Conservation (phyloP, 352 stramenopile genomes). For the Globisporangium ultimum region DNA sequence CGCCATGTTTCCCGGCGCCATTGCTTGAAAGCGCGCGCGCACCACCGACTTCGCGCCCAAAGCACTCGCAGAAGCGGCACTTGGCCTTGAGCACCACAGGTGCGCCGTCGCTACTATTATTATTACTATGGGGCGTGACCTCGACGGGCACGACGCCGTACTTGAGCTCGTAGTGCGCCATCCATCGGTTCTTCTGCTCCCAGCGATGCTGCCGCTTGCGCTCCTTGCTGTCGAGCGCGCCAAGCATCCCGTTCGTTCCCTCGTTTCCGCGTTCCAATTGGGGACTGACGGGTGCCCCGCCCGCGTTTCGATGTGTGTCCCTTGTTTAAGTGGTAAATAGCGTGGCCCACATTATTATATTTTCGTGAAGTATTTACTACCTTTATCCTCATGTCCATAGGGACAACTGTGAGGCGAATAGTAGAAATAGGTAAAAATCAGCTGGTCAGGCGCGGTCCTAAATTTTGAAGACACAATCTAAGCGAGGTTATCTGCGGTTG, state of each 20-base stretch:
- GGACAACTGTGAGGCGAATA: too few relatives aligned
- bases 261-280: not conserved
- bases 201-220: conserved; percentile 56
- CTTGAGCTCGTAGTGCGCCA: conserved; percentile 59
- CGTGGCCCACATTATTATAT: too few relatives aligned
- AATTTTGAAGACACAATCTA: too few relatives aligned
- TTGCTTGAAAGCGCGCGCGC: not conserved
- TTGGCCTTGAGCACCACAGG: conserved; percentile 46
- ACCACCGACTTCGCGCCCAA: conserved; percentile 30
- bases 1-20: not conserved
- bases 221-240: conserved; percentile 25
- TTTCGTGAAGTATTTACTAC: too few relatives aligned
- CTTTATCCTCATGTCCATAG: too few relatives aligned
- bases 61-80: conserved; percentile 60
- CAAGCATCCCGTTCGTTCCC: not conserved
- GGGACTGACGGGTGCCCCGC: not conserved
- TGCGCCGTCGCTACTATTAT: conserved; percentile 13
- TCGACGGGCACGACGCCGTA: conserved; percentile 53
- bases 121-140: conserved; percentile 16
- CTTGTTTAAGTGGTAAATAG: too few relatives aligned
- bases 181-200: conserved; percentile 67
- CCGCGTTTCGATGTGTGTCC: too few relatives aligned
- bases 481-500: too few relatives aligned
- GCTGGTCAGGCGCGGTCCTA: too few relatives aligned
- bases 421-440: too few relatives aligned